A percentile compares a stretch with the other conserved stretches of the same genome.
Conservation (phyloP, 768 basidiomycete species). For the Lactifluus piperatus region DNA sequence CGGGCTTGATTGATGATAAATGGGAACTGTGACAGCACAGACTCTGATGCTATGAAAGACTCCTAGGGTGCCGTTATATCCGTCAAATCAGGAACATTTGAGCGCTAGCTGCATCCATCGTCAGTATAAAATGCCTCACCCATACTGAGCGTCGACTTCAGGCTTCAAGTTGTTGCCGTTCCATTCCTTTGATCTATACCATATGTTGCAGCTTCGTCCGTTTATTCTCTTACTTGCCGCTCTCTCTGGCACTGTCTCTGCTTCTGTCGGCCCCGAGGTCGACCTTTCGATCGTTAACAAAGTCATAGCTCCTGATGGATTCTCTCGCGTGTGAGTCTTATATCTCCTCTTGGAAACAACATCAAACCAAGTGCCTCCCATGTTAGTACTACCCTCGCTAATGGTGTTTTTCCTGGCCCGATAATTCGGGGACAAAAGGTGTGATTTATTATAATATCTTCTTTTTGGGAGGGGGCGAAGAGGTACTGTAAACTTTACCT, state of each 20-base stretch:
- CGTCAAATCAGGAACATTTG: too few species aligned
- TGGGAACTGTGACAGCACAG: too few species aligned
- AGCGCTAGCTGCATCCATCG: neutral
- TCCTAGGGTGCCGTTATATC: too few species aligned
- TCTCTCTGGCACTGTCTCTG: slow-evolving; percentile 1
- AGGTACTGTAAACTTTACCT: too few species aligned
- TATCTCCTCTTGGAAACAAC: neutral
- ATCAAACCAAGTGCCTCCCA: neutral
- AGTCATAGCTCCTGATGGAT: slow-evolving; percentile 23
- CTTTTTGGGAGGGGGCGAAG: too few species aligned
- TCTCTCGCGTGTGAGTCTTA: slow-evolving; percentile 11
- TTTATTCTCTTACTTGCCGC: slow-evolving; percentile 3
- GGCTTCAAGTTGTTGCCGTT: neutral
- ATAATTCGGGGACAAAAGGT: slow-evolving; percentile 4
- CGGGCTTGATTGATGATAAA: too few species aligned
- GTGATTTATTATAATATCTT: too few species aligned
- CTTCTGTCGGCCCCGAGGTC: slow-evolving; percentile 21
- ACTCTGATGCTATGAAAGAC: too few species aligned
- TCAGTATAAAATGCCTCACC: slow-evolving; percentile 5
- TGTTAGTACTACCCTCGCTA: neutral
- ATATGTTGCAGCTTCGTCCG: neutral
- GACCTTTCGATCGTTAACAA: slow-evolving; percentile 20
- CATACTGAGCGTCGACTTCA: neutral
- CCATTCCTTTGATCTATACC: neutral
- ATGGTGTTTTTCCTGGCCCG: slow-evolving; percentile 1